A percentile compares a stretch with the other conserved stretches of the same genome.
Evolutionary conservation across 2,329 filamentous ascomycete genomes (phyloP).

Genomic region (Clarireedia homoeocarpa): DNA sequence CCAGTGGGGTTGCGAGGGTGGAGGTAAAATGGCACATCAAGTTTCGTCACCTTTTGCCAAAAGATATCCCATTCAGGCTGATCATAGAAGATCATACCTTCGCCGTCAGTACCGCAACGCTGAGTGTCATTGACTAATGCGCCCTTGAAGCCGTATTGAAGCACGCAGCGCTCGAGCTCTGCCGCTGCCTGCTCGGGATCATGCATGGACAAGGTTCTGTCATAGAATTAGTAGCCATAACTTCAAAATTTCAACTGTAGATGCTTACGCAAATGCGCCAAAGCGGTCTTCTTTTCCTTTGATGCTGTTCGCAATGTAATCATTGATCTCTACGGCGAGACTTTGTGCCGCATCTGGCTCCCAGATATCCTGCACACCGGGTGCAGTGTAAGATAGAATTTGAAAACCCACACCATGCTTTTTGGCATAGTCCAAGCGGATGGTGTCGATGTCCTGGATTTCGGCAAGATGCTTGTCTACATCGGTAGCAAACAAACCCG

Average conservation of each 20-base stretch:
- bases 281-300: conserved; percentile 31
- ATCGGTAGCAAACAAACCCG: conserved; percentile 49
- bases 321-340: conserved; percentile 33
- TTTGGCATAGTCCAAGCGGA: conserved; percentile 37
- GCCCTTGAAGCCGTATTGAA: conserved; percentile 52
- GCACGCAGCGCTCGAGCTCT: conserved; percentile 45
- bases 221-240: too few relatives aligned
- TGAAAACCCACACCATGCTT: conserved; percentile 42
- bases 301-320: conserved; percentile 20
- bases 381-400: conserved; percentile 41
- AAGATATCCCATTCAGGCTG: conserved; percentile 51
- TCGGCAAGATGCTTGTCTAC: conserved; percentile 49
- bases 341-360: conserved; percentile 35
- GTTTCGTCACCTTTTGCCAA: conserved; percentile 48
- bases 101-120: conserved; percentile 47
- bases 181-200: conserved; percentile 41
- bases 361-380: conserved; percentile 40
- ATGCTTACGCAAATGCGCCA: conserved; percentile 36
- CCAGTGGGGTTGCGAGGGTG: conserved; percentile 51
- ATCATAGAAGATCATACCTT: conserved; percentile 59
- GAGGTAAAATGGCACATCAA: conserved; percentile 58
- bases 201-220: conserved; percentile 41
- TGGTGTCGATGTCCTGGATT: conserved; percentile 40
- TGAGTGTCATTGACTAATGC: conserved; percentile 56
- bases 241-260: too few relatives aligned